Base-by-base conservation (phyloP, 805 yeast genomes). In the Candida sphagnicola region DNA sequence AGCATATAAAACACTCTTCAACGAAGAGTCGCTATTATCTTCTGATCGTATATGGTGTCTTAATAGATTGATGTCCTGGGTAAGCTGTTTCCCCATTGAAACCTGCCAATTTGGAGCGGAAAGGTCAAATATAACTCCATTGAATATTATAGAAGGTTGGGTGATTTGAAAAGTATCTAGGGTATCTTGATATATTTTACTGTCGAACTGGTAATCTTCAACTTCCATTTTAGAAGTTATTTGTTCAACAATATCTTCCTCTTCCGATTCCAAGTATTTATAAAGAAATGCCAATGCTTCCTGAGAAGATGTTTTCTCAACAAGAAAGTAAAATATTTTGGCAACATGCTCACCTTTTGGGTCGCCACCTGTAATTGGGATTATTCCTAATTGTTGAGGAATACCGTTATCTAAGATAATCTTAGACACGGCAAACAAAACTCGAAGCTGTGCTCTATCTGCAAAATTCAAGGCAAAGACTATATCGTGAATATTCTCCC, bases 351-450 rank as follows among this genome's bases (percentile, higher is more conserved):
- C 45, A 39, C 65, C 72, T 16, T 45, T 36, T 8, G 51, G 51
- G 15, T 59, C 62, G 4, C 46, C 49, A 1, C 54, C 58, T 6
- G 59, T 52, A 2, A 84, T 41, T 0, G 98, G 95, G n/a, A 91
- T 65, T 2, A 91, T 45, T 5, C 97, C 99, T 37, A 91, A 53
- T 57, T 90, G 83, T 46, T 89, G 84, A 0, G 96, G 86, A 13
- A 85, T 70, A 1, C 78, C 77, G 31, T 76, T 72, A 10, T 72
- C 66, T n/a, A 79, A 50, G 2, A 79, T 63, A 2, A 75, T 57
- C 18, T 70, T 67, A 2, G 82, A 50, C 24, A 79, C 64, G 6
- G 81, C 65, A 14, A 74, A 59, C 19, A 81, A 56, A 1, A 73
- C 75, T 13, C 64, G 54, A 14, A 82, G 49, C 42, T 85, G 82